phyloP scores from a whole-genome alignment of 768 basidiomycete genomes.

The Epithele typhae region DNA sequence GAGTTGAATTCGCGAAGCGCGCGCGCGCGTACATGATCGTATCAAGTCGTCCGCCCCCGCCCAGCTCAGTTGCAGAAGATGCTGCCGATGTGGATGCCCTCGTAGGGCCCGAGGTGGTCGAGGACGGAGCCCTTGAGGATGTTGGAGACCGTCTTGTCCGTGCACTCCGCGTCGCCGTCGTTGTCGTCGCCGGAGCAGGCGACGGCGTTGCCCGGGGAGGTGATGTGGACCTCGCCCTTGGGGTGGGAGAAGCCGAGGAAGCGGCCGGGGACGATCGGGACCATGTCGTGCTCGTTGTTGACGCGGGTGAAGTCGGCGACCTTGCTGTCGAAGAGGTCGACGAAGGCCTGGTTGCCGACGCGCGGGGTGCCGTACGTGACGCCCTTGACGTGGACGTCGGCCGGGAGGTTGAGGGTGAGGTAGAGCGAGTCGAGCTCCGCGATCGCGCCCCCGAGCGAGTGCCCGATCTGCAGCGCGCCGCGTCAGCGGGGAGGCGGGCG shows the following conservation, averaged over 20 bases:
- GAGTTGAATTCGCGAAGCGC: no score
- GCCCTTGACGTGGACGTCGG: constrained; percentile 31
- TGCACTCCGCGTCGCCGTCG: constrained; percentile 47
- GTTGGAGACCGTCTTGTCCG: constrained; percentile 49
- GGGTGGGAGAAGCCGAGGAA: constrained; percentile 48
- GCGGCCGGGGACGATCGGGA: constrained; percentile 57
- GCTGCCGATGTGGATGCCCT: constrained; percentile 49
- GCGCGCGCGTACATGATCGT: no score
- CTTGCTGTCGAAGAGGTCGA: constrained; percentile 40
- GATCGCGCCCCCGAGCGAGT: constrained; percentile 29
- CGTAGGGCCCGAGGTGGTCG: constrained; percentile 55
- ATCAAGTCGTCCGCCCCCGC: not conserved
- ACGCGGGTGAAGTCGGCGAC: constrained; percentile 26
- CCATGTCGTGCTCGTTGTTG: constrained; percentile 36
- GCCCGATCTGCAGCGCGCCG: constrained; percentile 21
- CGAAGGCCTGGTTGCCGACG: constrained; percentile 42
- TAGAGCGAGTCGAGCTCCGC: constrained; percentile 30
- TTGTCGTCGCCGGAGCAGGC: constrained; percentile 52
- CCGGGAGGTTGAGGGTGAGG: constrained; percentile 26
- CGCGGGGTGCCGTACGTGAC: constrained; percentile 50
- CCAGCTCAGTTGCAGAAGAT: constrained; percentile 28
- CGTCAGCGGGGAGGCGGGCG: no score
- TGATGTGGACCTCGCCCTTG: constrained; percentile 51
- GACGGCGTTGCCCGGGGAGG: constrained; percentile 32
- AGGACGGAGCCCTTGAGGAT: constrained; percentile 45